Evolutionary conservation across 306 rosid genomes (phyloP).

Genomic region (Hylodesmum podocarpum): DNA sequence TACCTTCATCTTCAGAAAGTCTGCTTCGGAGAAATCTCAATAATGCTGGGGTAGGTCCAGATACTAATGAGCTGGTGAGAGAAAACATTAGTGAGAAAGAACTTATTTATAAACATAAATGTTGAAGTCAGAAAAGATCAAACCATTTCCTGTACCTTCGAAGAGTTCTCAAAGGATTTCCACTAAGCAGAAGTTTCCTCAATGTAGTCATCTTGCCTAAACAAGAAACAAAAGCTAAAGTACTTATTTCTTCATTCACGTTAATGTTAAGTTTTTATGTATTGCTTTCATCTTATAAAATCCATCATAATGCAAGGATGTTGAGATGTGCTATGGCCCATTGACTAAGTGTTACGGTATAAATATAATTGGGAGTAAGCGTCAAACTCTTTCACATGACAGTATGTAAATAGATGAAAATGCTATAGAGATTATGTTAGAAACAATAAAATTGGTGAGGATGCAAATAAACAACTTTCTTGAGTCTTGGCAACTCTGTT

Average conservation of each 20-base stretch:
- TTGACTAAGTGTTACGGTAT: background rate
- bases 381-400: background rate
- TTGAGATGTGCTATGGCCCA: slow-evolving; percentile 12
- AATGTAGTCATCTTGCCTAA: slow-evolving; percentile 91
- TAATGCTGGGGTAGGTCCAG: slow-evolving; percentile 82
- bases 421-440: background rate
- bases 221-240: slow-evolving; percentile 27
- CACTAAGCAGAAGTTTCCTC: slow-evolving; percentile 81
- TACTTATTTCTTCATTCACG: slow-evolving; percentile 13
- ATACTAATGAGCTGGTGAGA: slow-evolving; percentile 73
- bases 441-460: background rate
- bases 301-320: slow-evolving; percentile 11
- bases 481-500: background rate
- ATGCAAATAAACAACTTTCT: slow-evolving; percentile 13
- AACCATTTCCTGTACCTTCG: slow-evolving; percentile 60
- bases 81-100: slow-evolving; percentile 27
- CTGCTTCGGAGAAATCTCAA: slow-evolving; percentile 78
- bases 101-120: slow-evolving; percentile 13
- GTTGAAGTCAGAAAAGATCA: slow-evolving; percentile 14
- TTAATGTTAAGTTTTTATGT: background rate
- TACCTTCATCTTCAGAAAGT: slow-evolving; percentile 84
- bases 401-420: slow-evolving; percentile 11
- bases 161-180: slow-evolving; percentile 85
- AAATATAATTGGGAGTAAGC: slow-evolving; percentile 8
- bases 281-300: background rate